These are phyloP conservation scores for Capronia epimyces DNA, from an alignment of 2,329 filamentous ascomycete genomes.

Conservation along the genomic window DNA sequence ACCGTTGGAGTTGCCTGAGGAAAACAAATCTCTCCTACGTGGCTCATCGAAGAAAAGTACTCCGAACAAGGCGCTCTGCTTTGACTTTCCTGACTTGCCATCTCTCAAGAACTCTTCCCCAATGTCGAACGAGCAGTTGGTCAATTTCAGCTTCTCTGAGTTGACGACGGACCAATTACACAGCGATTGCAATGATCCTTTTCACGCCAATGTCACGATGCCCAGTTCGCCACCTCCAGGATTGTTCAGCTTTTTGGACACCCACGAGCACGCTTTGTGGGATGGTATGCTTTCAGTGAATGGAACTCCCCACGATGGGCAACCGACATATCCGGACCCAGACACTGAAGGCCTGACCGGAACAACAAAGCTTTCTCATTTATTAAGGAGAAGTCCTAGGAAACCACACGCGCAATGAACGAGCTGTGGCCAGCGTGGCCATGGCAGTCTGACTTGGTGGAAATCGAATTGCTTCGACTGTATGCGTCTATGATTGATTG, in stretches of 20 bases:
- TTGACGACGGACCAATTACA: conserved; percentile 28
- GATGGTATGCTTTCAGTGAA: conserved; percentile 13
- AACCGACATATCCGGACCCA: conserved; percentile 18
- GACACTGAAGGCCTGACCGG: conserved; percentile 1
- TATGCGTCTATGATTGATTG: not conserved
- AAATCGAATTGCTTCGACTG: not conserved
- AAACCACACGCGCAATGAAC: conserved; percentile 10
- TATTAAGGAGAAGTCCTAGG: conserved; percentile 17
- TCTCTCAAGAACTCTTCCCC: conserved; percentile 28
- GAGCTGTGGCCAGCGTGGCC: not conserved
- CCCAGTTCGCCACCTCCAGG: conserved; percentile 42
- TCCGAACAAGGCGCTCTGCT: conserved; percentile 34
- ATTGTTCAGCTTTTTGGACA: conserved; percentile 25
- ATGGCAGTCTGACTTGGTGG: not conserved
- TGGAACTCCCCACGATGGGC: conserved; percentile 1
- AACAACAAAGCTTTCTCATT: conserved; percentile 1
- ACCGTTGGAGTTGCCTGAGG: conserved; percentile 4
- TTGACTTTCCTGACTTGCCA: conserved; percentile 38
- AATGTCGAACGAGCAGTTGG: conserved; percentile 16
- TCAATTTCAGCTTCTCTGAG: conserved; percentile 24
- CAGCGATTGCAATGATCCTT: conserved; percentile 38
- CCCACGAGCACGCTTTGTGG: conserved; percentile 18
- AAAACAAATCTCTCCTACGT: conserved; percentile 5
- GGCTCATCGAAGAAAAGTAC: conserved; percentile 43
- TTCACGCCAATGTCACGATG: conserved; percentile 42